phyloP scores from a whole-genome alignment of 768 basidiomycete genomes.

The Pholiota molesta region DNA sequence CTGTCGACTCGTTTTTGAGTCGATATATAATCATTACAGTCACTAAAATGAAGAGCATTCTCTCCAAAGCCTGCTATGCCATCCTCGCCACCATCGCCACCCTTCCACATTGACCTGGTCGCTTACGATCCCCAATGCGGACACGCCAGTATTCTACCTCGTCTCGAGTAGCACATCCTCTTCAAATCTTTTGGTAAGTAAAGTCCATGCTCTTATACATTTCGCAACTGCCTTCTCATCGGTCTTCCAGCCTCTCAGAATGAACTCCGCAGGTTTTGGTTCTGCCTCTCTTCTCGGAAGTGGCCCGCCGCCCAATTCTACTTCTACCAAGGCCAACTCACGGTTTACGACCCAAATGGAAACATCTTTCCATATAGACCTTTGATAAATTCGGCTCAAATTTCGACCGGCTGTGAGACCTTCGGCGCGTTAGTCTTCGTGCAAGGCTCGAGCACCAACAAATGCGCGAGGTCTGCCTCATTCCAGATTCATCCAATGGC shows the following conservation, averaged over 20 bases:
- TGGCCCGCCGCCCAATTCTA: constrained; percentile 32
- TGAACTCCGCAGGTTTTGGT: constrained; percentile 22
- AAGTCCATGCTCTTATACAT: neutral
- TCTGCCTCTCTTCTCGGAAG: constrained; percentile 28
- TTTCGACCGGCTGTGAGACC: constrained; percentile 26
- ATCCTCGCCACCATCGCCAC: constrained; percentile 12
- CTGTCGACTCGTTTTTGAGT: neutral
- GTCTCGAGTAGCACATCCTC: constrained; percentile 27
- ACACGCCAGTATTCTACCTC: constrained; percentile 38
- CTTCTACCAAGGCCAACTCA: constrained; percentile 32
- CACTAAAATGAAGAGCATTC: neutral
- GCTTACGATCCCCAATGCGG: constrained; percentile 28
- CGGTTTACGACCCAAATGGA: constrained; percentile 20
- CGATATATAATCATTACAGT: too few species aligned
- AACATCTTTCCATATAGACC: constrained; percentile 19
- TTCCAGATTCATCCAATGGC: constrained; percentile 30
- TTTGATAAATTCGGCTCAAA: constrained; percentile 25
- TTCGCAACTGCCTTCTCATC: neutral
- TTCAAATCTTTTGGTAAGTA: constrained; percentile 28
- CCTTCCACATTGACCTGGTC: constrained; percentile 13
- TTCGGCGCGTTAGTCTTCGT: constrained; percentile 31
- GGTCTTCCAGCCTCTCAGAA: constrained; percentile 30
- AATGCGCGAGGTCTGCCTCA: constrained; percentile 30
- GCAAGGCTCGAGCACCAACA: constrained; percentile 31
- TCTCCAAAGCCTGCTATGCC: neutral